These are phyloP conservation scores for Coccomyxa sp. DNA, from an alignment of 139 green algal genomes.

Conservation along the genomic window DNA sequence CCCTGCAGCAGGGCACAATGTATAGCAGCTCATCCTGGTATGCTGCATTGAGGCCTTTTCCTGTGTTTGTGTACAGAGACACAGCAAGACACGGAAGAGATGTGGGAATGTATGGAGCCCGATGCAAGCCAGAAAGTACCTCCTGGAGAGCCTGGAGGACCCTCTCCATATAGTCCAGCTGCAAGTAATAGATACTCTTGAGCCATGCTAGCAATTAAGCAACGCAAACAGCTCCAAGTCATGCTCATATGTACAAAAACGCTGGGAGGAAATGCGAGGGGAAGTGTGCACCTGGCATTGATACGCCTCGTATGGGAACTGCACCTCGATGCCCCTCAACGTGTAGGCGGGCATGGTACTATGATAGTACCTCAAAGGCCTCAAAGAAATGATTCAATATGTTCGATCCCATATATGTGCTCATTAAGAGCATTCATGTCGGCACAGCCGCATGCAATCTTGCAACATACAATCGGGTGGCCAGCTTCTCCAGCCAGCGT, in stretches of 20 bases:
- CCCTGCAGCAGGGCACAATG: constrained; percentile 29
- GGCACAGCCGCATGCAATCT: too few species aligned
- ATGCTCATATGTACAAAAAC: too few species aligned
- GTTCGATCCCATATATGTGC: too few species aligned
- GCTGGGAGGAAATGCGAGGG: not conserved
- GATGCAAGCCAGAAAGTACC: constrained; percentile 26
- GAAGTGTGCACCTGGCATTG: constrained; percentile 58
- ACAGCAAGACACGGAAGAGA: too few species aligned
- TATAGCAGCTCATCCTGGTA: not conserved
- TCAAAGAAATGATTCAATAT: not conserved
- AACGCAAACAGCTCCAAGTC: too few species aligned
- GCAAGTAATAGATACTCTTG: constrained; percentile 2
- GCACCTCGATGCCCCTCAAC: constrained; percentile 58
- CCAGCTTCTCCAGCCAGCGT: too few species aligned
- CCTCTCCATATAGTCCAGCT: constrained; percentile 84
- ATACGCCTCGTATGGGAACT: constrained; percentile 88
- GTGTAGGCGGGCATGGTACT: constrained; percentile 35
- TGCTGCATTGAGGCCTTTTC: too few species aligned
- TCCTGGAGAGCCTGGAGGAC: constrained; percentile 87
- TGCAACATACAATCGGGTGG: too few species aligned
- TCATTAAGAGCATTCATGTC: too few species aligned
- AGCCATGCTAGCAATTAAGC: too few species aligned
- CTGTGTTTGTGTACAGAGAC: too few species aligned
- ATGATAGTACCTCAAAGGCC: not conserved
- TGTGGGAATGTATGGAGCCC: too few species aligned